These are phyloP conservation scores for Xylaria grammica DNA, from an alignment of 495 filamentous ascomycete species.

Conservation along the genomic window DNA sequence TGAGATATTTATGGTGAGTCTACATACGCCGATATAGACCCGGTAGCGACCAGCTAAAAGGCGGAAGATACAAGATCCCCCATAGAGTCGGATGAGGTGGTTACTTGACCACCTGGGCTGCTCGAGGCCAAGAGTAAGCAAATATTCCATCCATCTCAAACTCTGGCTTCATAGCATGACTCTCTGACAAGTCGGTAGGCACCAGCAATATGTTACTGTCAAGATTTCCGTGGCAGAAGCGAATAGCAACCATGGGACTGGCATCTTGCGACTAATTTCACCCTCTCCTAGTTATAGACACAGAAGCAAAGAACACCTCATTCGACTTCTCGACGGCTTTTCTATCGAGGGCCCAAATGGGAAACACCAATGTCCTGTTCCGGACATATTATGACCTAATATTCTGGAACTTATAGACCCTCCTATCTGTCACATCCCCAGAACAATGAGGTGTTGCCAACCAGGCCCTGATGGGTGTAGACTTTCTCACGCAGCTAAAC, in stretches of 20 bases:
- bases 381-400: conserved; percentile 5
- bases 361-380: conserved; percentile 6
- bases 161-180: not conserved
- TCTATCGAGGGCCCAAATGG: conserved; percentile 1
- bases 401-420: not conserved
- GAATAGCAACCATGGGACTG: not conserved
- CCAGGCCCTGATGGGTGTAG: conserved; percentile 5
- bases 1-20: conserved; percentile 20
- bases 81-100: conserved; percentile 55
- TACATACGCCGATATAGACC: conserved; percentile 24
- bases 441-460: not conserved
- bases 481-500: not conserved
- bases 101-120: conserved; percentile 56
- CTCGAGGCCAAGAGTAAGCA: conserved; percentile 33
- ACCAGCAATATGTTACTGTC: not conserved
- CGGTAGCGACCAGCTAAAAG: conserved; percentile 37
- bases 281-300: not conserved
- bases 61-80: conserved; percentile 43
- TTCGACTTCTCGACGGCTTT: conserved; percentile 1
- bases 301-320: not conserved
- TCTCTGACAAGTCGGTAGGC: not conserved
- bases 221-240: conserved; percentile 11
- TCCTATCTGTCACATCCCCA: not conserved
- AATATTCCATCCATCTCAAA: not conserved
- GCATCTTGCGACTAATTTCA: not conserved